Conservation (phyloP, 2,329 filamentous ascomycete species). For the Tolypocladium album region DNA sequence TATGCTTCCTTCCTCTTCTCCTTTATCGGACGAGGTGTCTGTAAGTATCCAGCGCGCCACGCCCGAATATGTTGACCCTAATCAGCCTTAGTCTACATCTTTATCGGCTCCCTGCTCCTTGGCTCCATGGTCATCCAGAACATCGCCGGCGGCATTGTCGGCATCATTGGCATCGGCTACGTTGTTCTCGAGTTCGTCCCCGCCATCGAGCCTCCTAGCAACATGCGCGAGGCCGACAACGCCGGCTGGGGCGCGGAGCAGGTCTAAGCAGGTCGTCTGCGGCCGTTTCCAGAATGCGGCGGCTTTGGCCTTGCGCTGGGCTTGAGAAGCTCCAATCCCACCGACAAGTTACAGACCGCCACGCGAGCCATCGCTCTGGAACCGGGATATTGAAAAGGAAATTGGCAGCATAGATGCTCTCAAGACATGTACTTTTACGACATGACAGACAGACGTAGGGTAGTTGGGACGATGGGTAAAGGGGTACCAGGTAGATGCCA, state of each 20-base stretch:
- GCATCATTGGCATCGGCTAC: constrained; percentile 70
- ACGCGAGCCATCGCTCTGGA: not conserved
- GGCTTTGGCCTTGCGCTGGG: not conserved
- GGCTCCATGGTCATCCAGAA: constrained; percentile 55
- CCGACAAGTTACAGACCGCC: not conserved
- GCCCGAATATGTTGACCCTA: not conserved
- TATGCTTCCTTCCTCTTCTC: constrained; percentile 98
- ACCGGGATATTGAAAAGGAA: too few species aligned
- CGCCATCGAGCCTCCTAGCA: constrained; percentile 68
- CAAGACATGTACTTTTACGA: not conserved
- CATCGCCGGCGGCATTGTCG: constrained; percentile 70
- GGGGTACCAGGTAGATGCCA: not conserved
- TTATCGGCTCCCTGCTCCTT: constrained; percentile 79
- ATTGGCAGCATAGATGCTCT: not conserved
- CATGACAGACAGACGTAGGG: not conserved
- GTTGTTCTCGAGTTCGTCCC: constrained; percentile 64
- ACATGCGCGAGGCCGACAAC: constrained; percentile 66
- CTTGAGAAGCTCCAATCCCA: not conserved
- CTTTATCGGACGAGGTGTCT: constrained; percentile 88
- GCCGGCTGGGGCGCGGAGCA: constrained; percentile 69
- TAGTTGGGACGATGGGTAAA: not conserved
- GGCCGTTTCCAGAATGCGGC: not conserved
- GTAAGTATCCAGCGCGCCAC: constrained; percentile 43
- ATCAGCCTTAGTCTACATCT: constrained; percentile 70
- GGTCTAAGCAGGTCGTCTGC: constrained; percentile 36